Evolutionary conservation across 2,329 filamentous ascomycete genomes (phyloP), one percentile per base, ranked within the genome.

Genomic region (Colletotrichum liriopes): DNA sequence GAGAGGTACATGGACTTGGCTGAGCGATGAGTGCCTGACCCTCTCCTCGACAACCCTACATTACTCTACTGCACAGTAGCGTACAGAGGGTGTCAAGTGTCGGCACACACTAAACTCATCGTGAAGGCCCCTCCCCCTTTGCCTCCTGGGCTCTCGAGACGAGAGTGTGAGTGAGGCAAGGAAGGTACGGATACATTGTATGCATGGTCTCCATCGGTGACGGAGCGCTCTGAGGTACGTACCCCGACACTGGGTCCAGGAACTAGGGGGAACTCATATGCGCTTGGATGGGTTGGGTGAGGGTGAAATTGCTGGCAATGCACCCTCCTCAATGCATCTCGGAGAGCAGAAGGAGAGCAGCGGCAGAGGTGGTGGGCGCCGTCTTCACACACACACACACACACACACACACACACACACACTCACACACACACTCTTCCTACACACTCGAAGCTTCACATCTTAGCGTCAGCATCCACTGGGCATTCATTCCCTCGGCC

Each of bases 301-400:
- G 71, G 71, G 67, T 67, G 71, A 73, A 71, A 73, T 73, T 73
- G 67, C 60, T 58, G 41, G 70, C 41, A 72, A 72, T 72, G 70
- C 70, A 72, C 63, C 45, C 63, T 60, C 67, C 49, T 70, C 62
- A 70, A 70, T 70, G 67, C 61, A 60, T 32, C 16, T 37, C 6
- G 6, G 43, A 37, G 43, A 16, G 26, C 18, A 35, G 26, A 16
- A 26, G 11, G 47, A 20, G 32, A 37, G 16, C 39, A 45, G 35
- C 37, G 39, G 37, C 32, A 52, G 49, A 71, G 41, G 18, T 51
- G 59, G 58, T 54, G 49, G 59, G 41, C 49, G 54, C 47, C 26
- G 45, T 45, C 55, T 41, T 68, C 68, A 45, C 58, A 51, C 68
- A 58, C 23, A 26, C 23, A 26, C 23, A 26, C 23, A 26, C 23